A percentile compares a stretch with the other conserved stretches of the same genome.
Conservation (phyloP, 139 green algal genomes). For the Chara braunii region DNA sequence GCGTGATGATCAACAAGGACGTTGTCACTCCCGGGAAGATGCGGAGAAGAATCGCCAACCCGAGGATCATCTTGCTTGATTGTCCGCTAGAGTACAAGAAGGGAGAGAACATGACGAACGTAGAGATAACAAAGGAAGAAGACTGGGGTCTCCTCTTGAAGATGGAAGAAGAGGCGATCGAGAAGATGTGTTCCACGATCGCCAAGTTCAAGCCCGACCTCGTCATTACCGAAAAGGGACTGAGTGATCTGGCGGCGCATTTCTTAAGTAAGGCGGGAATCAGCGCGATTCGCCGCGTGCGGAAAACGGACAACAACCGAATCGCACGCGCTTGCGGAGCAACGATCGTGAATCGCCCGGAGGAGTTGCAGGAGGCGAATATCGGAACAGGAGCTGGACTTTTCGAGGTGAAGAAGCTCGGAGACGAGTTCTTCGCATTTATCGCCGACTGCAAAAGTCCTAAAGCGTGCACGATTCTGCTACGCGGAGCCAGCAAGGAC, state of each 20-base stretch:
- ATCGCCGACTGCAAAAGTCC: constrained; percentile 94
- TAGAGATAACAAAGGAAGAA: constrained; percentile 94
- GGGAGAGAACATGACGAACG: constrained; percentile 96
- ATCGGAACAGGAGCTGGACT: constrained; percentile 84
- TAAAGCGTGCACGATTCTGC: constrained; percentile 80
- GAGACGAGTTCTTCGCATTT: constrained; percentile 97
- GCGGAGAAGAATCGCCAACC: constrained; percentile 82
- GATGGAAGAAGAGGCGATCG: constrained; percentile 90
- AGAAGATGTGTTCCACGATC: constrained; percentile 72
- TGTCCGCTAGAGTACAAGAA: constrained; percentile 99
- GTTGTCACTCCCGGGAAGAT: constrained; percentile 91
- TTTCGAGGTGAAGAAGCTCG: constrained; percentile 96
- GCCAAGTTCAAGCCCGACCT: constrained; percentile 89
- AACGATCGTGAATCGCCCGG: constrained; percentile 87
- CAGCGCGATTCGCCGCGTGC: constrained; percentile 84
- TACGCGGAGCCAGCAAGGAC: constrained; percentile 57
- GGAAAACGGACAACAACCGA: constrained; percentile 99
- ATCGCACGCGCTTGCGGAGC: constrained; percentile 80
- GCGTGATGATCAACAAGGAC: constrained; percentile 99
- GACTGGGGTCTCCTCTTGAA: constrained; percentile 91
- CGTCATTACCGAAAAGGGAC: constrained; percentile 95
- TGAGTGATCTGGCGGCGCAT: constrained; percentile 88
- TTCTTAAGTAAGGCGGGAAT: constrained; percentile 73
- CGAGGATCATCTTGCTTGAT: constrained; percentile 92
- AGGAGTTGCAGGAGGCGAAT: constrained; percentile 83